These are phyloP conservation scores for Babesia ovis DNA, from an alignment of 169 alveolate species.

Conservation along the genomic window DNA sequence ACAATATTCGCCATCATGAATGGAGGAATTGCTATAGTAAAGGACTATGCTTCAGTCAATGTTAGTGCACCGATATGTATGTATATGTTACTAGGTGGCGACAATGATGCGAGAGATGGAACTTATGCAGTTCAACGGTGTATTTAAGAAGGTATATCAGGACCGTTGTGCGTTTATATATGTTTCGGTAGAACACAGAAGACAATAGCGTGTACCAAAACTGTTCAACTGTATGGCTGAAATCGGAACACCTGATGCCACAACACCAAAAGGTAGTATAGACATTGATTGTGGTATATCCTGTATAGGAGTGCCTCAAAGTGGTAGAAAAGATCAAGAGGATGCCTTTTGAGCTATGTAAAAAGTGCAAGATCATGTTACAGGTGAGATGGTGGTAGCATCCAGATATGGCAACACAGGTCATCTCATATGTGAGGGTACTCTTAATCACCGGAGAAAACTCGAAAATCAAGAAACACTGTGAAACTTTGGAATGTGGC, in stretches of 20 bases:
- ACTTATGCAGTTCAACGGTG: slow-evolving; percentile 57
- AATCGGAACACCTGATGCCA: slow-evolving; percentile 42
- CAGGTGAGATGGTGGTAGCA: slow-evolving; percentile 22
- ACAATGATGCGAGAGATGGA: slow-evolving; percentile 44
- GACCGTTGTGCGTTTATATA: neutral
- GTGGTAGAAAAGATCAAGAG: slow-evolving; percentile 31
- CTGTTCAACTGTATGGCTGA: slow-evolving; percentile 58
- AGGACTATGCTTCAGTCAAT: slow-evolving; percentile 7
- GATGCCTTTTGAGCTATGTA: slow-evolving; percentile 55
- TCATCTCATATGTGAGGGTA: slow-evolving; percentile 45
- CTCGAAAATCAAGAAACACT: slow-evolving; percentile 36
- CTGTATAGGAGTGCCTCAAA: slow-evolving; percentile 27
- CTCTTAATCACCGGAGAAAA: slow-evolving; percentile 19
- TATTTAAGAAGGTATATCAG: slow-evolving; percentile 39
- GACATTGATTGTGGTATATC: too few relatives aligned
- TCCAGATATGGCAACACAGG: slow-evolving; percentile 1
- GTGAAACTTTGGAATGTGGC: slow-evolving; percentile 29
- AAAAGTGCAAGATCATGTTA: slow-evolving; percentile 50
- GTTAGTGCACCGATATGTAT: slow-evolving; percentile 5
- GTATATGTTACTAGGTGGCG: neutral
- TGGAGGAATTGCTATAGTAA: slow-evolving; percentile 2
- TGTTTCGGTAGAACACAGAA: slow-evolving; percentile 10
- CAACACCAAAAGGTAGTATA: slow-evolving; percentile 53
- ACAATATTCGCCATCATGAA: slow-evolving; percentile 16
- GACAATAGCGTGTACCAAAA: slow-evolving; percentile 9